Evolutionary conservation across 2,329 filamentous ascomycete genomes (phyloP), one percentile per base, ranked within the genome.

Genomic region (Cladorrhinum sp.): DNA sequence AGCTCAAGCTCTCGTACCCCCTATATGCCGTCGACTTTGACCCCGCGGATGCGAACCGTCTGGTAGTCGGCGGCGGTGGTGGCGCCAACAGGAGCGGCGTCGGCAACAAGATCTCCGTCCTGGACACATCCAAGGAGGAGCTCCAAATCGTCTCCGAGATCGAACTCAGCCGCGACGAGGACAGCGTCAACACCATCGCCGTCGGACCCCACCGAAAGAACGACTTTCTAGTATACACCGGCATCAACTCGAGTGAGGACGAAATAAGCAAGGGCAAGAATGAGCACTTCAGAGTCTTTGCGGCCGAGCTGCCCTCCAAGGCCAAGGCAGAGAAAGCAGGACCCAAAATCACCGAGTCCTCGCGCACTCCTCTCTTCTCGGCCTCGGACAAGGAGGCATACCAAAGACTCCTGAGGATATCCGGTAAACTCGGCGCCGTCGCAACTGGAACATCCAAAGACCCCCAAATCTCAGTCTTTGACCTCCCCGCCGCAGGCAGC

Each of bases 1-100:
- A 86, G 73, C 79, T 86, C 67, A 85, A 86, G 59, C 84, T 96
- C 66, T 85, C 86, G 61, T 97, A 94, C 75, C 93, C 93, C 54
- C 84, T 96, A 62, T 96, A 92, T 74, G 86, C 89, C 59, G 90
- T 92, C 73, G 92, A 92, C 71, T 97, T 96, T 74, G 92, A 96
- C 72, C 91, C 89, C 56, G 83, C 88, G 70, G 87, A 96, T 77
- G 83, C 88, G 62, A 84, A 84, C 65, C 87, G 87, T 65, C 80
- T 97, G 23, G 79, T 96, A 8, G 90, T 96, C 39, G 92, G 89
- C 62, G 94, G 94, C 57, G 94, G 94, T 64, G 94, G 94, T 66
- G 94, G 94, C 55, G 87, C 91, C 65, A 87, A 90, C 54, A 85
- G 86, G 66, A 92, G 86, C 67, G 92, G 92, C 50, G 90, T 96